Evolutionary conservation across 495 filamentous ascomycete species (phyloP).

Genomic region (Pseudomonodictys pantanalensis): DNA sequence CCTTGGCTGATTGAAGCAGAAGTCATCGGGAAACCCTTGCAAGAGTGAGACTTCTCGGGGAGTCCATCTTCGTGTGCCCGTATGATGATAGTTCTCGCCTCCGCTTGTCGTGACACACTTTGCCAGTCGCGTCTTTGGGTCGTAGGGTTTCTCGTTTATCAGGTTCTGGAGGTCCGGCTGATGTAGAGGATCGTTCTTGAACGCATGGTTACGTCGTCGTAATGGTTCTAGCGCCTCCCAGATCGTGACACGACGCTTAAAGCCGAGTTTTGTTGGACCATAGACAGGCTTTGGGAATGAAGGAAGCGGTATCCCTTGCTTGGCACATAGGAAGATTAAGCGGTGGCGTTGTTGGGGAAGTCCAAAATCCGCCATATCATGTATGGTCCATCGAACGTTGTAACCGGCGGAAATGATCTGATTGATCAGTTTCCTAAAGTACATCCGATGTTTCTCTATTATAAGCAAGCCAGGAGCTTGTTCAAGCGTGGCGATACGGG

Average conservation of each 20-base stretch:
- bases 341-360: slow-evolving; percentile 60
- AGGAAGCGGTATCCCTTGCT: slow-evolving; percentile 71
- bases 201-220: neutral
- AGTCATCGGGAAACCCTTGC: slow-evolving; percentile 68
- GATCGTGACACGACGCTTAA: slow-evolving; percentile 13
- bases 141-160: slow-evolving; percentile 45
- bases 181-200: slow-evolving; percentile 16
- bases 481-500: slow-evolving; percentile 77
- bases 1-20: slow-evolving; percentile 40
- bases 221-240: slow-evolving; percentile 24
- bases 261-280: slow-evolving; percentile 38
- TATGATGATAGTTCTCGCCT: slow-evolving; percentile 66
- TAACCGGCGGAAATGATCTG: slow-evolving; percentile 66
- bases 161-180: slow-evolving; percentile 40
- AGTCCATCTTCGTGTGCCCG: slow-evolving; percentile 64
- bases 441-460: slow-evolving; percentile 43
- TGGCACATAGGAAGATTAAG: slow-evolving; percentile 74
- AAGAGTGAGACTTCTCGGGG: slow-evolving; percentile 70
- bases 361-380: slow-evolving; percentile 58
- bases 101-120: slow-evolving; percentile 69
- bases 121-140: slow-evolving; percentile 39
- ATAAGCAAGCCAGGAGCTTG: slow-evolving; percentile 62
- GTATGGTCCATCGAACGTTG: slow-evolving; percentile 60
- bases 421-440: slow-evolving; percentile 54
- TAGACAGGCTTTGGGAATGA: slow-evolving; percentile 68